Conservation (phyloP, 2,329 filamentous ascomycete species). For the Metarhizium anisopliae region DNA sequence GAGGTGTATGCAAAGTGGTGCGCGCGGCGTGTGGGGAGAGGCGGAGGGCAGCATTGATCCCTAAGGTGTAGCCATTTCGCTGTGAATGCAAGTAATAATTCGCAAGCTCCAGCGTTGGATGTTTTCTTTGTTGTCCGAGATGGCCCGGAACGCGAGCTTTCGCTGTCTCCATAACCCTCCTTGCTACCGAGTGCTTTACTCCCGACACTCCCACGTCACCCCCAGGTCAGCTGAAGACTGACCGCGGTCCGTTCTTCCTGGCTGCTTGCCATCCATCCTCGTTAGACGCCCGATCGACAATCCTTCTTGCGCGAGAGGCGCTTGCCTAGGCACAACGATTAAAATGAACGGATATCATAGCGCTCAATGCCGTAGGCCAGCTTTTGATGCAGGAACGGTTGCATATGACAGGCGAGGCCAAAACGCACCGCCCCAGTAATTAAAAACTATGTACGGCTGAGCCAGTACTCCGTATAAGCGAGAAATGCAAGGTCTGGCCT, state of each 20-base stretch:
- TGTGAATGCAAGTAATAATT: background rate
- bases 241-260: background rate
- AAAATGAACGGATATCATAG: background rate
- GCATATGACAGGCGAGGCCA: conserved; percentile 6
- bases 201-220: background rate
- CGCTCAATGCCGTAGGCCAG: background rate
- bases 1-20: background rate
- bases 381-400: conserved; percentile 2
- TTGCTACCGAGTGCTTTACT: background rate
- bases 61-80: background rate
- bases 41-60: background rate
- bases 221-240: background rate
- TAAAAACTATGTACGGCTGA: background rate
- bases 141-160: background rate
- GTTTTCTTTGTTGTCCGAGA: background rate
- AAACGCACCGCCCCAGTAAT: conserved; percentile 1
- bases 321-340: background rate
- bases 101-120: background rate
- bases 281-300: background rate
- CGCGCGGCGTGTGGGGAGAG: conserved; percentile 1
- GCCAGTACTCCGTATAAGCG: background rate
- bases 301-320: background rate
- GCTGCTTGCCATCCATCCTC: background rate
- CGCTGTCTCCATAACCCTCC: background rate
- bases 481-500: background rate